Evolutionary conservation across 2,329 filamentous ascomycete species (phyloP), one percentile per base, ranked within the genome.

Genomic region (Conoideocrella luteorostrata): DNA sequence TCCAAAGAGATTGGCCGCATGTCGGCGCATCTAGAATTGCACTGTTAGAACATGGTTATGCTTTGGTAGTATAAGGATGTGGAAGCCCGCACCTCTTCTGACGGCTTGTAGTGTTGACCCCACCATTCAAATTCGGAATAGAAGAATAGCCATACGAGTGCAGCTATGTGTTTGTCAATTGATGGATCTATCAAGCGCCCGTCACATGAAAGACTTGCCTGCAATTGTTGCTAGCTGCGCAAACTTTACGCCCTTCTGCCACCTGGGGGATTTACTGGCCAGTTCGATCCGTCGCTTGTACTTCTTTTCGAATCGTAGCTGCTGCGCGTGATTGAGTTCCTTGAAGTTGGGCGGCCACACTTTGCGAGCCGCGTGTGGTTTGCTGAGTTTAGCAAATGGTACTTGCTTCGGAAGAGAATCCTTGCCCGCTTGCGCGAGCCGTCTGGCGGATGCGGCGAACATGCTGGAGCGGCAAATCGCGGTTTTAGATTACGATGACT

Each of bases 321-420:
- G 82, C 57, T 89, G 80, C 62, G 85, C 84, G 37, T 72, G 67
- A 29, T 79, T 79, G 47, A 91, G 74, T 58, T 78, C 76, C 49
- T 72, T 67, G 63, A 91, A 86, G 63, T 89, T 81, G 11, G 86
- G 86, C 45, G 86, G 86, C 86, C 86, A 91, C 51, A 78, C 69
- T 59, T 84, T 86, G 64, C 86, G 83, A 39, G 80, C 77, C 56
- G 70, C 77, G 66, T 78, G 82, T 5, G 75, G 75, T 57, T 79
- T 81, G 47, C 63, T 72, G 50, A 72, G 68, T 48, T 71, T 64
- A 44, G 49, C 59, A 32, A 63, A 45, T 20, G 60, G 56, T 36
- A 53, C 41, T 35, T 50, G 50, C 30, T 56, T 61, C 18, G 59
- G 32, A 22, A 58, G 42, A 6, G 53, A 44, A 12, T 58, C 52